Base-by-base conservation (phyloP, 106 monocot genomes). In the Dioscorea alata region DNA sequence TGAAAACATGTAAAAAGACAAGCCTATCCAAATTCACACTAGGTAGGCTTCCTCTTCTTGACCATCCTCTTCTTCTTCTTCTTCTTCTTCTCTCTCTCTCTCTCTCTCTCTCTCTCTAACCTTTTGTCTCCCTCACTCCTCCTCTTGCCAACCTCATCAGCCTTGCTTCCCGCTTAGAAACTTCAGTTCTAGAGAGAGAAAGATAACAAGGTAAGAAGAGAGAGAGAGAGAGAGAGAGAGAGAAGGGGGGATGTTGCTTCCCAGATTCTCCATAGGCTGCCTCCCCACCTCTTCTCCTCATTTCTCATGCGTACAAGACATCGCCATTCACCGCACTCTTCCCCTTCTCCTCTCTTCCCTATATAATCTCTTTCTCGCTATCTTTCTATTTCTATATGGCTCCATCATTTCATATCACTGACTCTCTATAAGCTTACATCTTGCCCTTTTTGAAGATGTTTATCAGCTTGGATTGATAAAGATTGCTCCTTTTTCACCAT, bases 291-390 rank as follows among this genome's bases (percentile, higher is more conserved):
- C 53, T 32, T 22, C 60, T 20, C 53, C 18, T 49, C 51, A n/a
- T 73, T 76, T 54, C 51, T 72, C 63, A 85, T 75, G 85, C 85
- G 85, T 85, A 68, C 78, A 85, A 81, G 81, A 50, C 67, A 81
- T 72, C 63, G 16, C 62, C 71, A 73, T 50, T 73, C 70, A 57
- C 64, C 64, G 34, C 59, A 65, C 61, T 66, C 35, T 61, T 56
- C 56, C 62, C 14, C 57, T 59, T 67, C 4, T 33, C 18, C 15
- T 68, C 49, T 20, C 33, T 18, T 24, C 21, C 60, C 50, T 32
- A 42, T 24, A 8, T 49, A 13, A 15, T 34, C 58, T 17, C 60
- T 13, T 32, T n/a, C 53, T 20, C 69, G 17, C 53, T 33, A 13
- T 48, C 42, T 22, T 20, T 54, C 61, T 49, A n/a, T 62, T 21